Percentiles rank a stretch among this genome's conserved stretches.
These are phyloP conservation scores for Mortierella sp. DNA, from an alignment of 371 early-diverging fungal species.

Conservation along the genomic window DNA sequence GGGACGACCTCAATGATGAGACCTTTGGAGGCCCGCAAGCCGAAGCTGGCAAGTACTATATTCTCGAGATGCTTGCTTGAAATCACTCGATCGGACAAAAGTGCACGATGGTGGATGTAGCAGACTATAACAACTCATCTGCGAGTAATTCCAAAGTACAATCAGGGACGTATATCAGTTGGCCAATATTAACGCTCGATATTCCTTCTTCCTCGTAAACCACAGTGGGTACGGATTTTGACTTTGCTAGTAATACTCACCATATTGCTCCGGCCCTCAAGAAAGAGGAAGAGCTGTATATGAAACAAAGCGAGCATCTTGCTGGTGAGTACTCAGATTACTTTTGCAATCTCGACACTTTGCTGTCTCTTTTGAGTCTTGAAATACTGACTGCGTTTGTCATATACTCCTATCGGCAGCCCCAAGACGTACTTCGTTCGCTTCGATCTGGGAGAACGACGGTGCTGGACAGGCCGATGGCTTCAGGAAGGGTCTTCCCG, in stretches of 20 bases:
- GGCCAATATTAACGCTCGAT: not conserved
- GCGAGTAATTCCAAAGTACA: not conserved
- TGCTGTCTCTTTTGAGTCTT: not conserved
- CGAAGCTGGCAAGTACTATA: conserved; percentile 56
- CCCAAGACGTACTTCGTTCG: conserved; percentile 45
- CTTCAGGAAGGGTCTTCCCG: conserved; percentile 48
- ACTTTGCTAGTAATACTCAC: conserved; percentile 73
- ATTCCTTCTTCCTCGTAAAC: not conserved
- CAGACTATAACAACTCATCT: not conserved
- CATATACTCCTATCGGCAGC: conserved; percentile 34
- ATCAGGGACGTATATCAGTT: not conserved
- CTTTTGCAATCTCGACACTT: not conserved
- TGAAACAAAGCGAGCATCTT: conserved; percentile 51
- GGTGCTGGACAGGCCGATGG: conserved; percentile 23
- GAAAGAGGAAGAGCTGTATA: conserved; percentile 67
- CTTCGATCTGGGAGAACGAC: conserved; percentile 44
- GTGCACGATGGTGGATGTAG: not conserved
- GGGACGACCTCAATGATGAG: conserved; percentile 85
- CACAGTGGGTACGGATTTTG: conserved; percentile 72
- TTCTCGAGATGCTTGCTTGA: not conserved
- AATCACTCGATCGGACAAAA: too few relatives aligned
- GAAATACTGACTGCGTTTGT: not conserved
- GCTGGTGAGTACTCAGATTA: conserved; percentile 20
- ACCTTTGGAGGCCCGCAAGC: conserved; percentile 80
- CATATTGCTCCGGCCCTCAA: conserved; percentile 61